Conservation (phyloP, 2,329 filamentous ascomycete species). For the Diaporthe nobilis region DNA sequence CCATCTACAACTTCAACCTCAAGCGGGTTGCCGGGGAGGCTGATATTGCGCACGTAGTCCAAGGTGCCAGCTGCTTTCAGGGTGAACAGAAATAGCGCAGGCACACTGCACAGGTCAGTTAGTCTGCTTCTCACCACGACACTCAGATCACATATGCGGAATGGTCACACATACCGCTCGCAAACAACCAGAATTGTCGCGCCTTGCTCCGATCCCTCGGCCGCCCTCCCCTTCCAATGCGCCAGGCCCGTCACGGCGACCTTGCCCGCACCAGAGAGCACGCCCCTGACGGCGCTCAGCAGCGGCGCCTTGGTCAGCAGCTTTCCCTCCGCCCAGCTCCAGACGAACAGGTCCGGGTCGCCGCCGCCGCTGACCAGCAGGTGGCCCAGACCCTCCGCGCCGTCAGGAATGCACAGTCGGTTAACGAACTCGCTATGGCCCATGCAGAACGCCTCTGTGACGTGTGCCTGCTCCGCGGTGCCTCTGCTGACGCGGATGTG, state of each 20-base stretch:
- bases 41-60: constrained; percentile 63
- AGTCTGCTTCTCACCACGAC: constrained; percentile 35
- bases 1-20: constrained; percentile 58
- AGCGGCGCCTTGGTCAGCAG: constrained; percentile 70
- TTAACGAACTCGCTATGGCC: constrained; percentile 90
- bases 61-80: constrained; percentile 65
- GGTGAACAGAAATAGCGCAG: constrained; percentile 77
- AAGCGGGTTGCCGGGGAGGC: constrained; percentile 76
- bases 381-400: constrained; percentile 60
- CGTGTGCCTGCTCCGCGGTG: constrained; percentile 80
- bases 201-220: constrained; percentile 37
- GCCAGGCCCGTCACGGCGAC: constrained; percentile 63
- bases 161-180: constrained; percentile 58
- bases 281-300: constrained; percentile 57
- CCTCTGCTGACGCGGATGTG: constrained; percentile 92
- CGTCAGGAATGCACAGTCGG: constrained; percentile 75
- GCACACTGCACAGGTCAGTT: constrained; percentile 56
- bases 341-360: constrained; percentile 82
- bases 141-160: constrained; percentile 33
- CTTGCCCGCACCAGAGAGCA: constrained; percentile 54
- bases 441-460: constrained; percentile 91
- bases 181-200: constrained; percentile 54
- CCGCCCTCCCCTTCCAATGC: constrained; percentile 47
- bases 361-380: constrained; percentile 89
- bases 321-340: constrained; percentile 79